Base-by-base conservation (phyloP, 345 rosid species). In the Abelmoschus esculentus region DNA sequence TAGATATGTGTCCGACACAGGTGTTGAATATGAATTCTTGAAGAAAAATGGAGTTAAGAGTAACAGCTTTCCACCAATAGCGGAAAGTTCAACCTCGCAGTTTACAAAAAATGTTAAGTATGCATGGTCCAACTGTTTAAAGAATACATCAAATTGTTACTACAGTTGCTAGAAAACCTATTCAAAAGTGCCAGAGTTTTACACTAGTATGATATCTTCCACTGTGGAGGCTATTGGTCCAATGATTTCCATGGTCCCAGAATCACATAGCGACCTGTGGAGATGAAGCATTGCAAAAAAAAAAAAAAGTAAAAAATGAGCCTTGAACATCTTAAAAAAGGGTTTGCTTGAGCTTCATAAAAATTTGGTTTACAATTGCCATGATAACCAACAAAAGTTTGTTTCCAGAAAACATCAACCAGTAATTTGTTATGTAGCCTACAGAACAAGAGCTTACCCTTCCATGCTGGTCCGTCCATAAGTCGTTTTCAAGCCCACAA, bases 401-500 rank as follows among this genome's bases (percentile, higher is more conserved):
- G 54, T 64, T 3, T 14, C 15, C 36, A 47, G 40, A 47, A 46
- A 66, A 66, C 40, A 15, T 3, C 47, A 10, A 17, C 11, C 38
- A 26, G 42, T 19, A 18, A 36, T 18, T 12, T 5, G 49, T 34
- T 17, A 61, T 38, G 22, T 28, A 47, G 10, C 42, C 38, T 38
- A 31, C 42, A 66, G 8, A 38, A 59, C 7, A 29, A 53, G 49
- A 46, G 74, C 77, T 79, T 78, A 91, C 97, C 97, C 97, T 73
- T 70, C 70, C 80, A 87, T 81, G 80, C 84, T 86, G 5, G 93
- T 89, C 66, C 93, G 84, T 28, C 90, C 96, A 75, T 86, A 87
- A 53, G 96, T 91, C 57, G 97, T 83, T 81, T 91, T 89, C 83
- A 91, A 78, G 65, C 96, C 97, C 63, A 85, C 95, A 53, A 91